Conservation (phyloP, 2,329 filamentous ascomycete genomes). For the Colletotrichum sansevieriae region DNA sequence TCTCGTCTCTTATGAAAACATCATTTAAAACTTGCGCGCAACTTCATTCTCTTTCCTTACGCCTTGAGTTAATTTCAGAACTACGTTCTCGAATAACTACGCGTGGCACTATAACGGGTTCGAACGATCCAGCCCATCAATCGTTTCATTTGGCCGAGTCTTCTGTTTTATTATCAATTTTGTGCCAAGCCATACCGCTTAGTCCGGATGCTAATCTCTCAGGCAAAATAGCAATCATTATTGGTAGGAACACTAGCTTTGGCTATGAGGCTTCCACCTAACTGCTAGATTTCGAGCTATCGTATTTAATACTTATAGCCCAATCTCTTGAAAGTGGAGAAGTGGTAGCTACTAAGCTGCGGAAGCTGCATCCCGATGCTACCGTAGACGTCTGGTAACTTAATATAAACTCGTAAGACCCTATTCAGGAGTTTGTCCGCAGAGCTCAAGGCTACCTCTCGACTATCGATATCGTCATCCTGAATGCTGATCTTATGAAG, state of each 20-base stretch:
- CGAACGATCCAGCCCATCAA: too few species aligned
- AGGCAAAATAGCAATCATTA: slow-evolving; percentile 60
- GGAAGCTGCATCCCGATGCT: slow-evolving; percentile 47
- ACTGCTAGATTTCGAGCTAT: slow-evolving; percentile 54
- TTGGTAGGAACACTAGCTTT: slow-evolving; percentile 62
- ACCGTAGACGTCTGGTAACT: slow-evolving; percentile 62
- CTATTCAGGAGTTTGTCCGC: slow-evolving; percentile 57
- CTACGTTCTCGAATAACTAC: too few species aligned
- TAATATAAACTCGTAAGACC: slow-evolving; percentile 62
- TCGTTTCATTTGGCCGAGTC: not conserved
- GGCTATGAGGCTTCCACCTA: slow-evolving; percentile 60
- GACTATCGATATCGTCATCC: slow-evolving; percentile 58
- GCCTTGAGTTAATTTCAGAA: too few species aligned
- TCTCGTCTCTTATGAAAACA: too few species aligned
- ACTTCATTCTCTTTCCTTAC: too few species aligned
- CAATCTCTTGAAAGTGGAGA: slow-evolving; percentile 59
- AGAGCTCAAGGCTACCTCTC: slow-evolving; percentile 51
- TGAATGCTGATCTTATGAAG: slow-evolving; percentile 59
- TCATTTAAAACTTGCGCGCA: too few species aligned
- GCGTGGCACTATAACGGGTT: too few species aligned
- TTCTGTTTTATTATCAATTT: not conserved
- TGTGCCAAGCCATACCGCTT: slow-evolving; percentile 19
- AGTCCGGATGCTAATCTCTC: slow-evolving; percentile 46
- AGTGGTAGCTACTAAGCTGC: slow-evolving; percentile 52
- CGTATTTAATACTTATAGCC: slow-evolving; percentile 59